Evolutionary conservation across 2,329 filamentous ascomycete species (phyloP), one percentile per base, ranked within the genome.

Genomic region (Exophiala viscosa): DNA sequence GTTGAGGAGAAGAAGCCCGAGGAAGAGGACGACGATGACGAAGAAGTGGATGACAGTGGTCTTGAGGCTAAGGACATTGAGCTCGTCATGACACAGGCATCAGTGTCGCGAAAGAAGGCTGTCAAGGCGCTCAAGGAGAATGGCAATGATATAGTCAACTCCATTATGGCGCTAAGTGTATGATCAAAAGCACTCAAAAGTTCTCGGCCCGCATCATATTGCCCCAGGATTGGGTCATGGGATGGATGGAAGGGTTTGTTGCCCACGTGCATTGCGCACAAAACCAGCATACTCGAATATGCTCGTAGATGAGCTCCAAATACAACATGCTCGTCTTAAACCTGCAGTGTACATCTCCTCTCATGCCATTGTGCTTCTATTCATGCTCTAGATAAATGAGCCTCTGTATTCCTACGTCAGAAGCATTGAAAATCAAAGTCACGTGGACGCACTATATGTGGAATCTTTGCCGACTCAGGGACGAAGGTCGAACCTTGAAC

Each of bases 101-200:
- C 81, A 68, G 95, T 99, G 67, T 96, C 90, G 66, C 84, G 93
- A 74, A 96, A 95, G 80, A 97, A 97, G 85, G 93, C 93, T 58
- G 84, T 99, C 79, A 99, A 97, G 80, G 93, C 95, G 52, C 82
- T 99, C 43, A 74, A 74, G 81, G 93, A 97, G 81, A 99, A 99
- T 72, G 92, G 97, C 78, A 96, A 97, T 70, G 93, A 99, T 73
- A 99, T 99, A 78, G 93, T 99, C 81, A 99, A 99, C 83, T 96
- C 93, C 67, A 99, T 99, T 79, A 99, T 99, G 93, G 91, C 92
- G 65, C 79, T 99, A 73, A 90, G 87, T 80, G 85, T 90, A 81
- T 91, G 49, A 60, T 54, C 47, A 52, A 48, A 39, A 49, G 43
- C 39, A 43, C 41, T 8, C 33, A 56, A 55, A 53, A 47, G 36